Evolutionary conservation across 257 asterid species (phyloP).

Genomic region (Fraxinus americana): DNA sequence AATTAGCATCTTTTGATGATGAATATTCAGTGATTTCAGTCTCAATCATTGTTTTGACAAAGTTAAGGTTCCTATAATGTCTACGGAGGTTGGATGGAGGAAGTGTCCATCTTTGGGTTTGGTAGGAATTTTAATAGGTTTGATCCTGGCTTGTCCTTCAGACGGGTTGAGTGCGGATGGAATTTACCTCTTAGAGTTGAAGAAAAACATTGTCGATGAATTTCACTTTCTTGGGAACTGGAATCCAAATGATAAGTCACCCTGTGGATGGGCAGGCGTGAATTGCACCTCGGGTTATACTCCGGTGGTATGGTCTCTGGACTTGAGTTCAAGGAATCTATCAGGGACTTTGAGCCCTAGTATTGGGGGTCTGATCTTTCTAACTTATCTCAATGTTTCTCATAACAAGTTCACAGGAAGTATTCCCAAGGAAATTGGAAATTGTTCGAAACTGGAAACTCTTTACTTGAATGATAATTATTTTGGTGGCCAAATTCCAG

Average conservation of each 20-base stretch:
- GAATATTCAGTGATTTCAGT: slow-evolving; percentile 9
- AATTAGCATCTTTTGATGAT: slow-evolving; percentile 17
- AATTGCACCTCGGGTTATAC: slow-evolving; percentile 50
- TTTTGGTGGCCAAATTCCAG: slow-evolving; percentile 66
- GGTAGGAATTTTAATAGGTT: slow-evolving; percentile 36
- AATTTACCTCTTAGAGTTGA: slow-evolving; percentile 58
- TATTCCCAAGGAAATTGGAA: slow-evolving; percentile 75
- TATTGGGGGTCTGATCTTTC: slow-evolving; percentile 52
- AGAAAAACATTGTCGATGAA: slow-evolving; percentile 58
- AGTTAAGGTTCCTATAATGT: slow-evolving; percentile 44
- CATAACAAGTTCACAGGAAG: slow-evolving; percentile 55
- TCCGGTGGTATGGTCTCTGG: slow-evolving; percentile 65
- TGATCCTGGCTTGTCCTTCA: slow-evolving; percentile 41
- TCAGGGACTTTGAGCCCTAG: slow-evolving; percentile 65
- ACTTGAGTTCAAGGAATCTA: slow-evolving; percentile 56
- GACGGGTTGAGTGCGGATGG: slow-evolving; percentile 73
- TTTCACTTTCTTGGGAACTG: slow-evolving; percentile 51
- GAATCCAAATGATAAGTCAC: slow-evolving; percentile 67
- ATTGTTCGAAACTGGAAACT: slow-evolving; percentile 46
- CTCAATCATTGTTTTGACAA: slow-evolving; percentile 22
- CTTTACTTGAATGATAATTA: slow-evolving; percentile 63
- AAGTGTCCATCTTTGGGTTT: slow-evolving; percentile 37
- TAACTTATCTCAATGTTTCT: slow-evolving; percentile 66
- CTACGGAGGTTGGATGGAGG: slow-evolving; percentile 45
- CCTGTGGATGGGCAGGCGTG: slow-evolving; percentile 86